Conservation (phyloP, 83 land plant species). For the Diphasiastrum complanatum region DNA sequence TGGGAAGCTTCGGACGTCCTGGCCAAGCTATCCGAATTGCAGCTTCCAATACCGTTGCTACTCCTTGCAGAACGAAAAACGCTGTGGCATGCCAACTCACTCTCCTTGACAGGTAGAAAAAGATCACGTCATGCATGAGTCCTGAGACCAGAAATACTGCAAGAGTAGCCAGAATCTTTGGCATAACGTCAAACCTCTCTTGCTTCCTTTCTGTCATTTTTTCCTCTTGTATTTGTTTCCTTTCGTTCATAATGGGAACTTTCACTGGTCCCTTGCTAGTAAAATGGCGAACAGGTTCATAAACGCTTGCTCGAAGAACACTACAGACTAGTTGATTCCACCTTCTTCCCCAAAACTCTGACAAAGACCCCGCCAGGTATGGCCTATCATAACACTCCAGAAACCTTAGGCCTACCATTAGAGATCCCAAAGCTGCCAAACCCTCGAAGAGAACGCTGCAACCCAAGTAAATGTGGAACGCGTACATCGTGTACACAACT, state of each 20-base stretch:
- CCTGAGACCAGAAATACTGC: conserved; percentile 49
- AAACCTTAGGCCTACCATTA: background rate
- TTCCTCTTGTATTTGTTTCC: too few relatives aligned
- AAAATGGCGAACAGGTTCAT: too few relatives aligned
- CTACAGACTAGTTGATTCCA: too few relatives aligned
- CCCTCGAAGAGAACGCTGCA: conserved; percentile 10
- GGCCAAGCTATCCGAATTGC: too few relatives aligned
- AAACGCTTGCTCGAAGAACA: too few relatives aligned
- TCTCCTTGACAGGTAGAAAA: conserved; percentile 25
- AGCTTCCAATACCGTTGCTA: conserved; percentile 26
- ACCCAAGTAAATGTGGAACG: background rate
- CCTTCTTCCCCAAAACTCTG: background rate
- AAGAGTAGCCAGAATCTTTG: conserved; percentile 12
- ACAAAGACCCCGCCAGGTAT: background rate
- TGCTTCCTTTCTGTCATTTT: too few relatives aligned
- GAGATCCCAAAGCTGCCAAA: conserved; percentile 9
- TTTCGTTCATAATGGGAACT: too few relatives aligned
- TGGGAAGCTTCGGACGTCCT: conserved; percentile 11
- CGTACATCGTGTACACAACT: background rate
- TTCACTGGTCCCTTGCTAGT: too few relatives aligned
- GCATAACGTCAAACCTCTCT: too few relatives aligned
- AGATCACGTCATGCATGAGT: conserved; percentile 53
- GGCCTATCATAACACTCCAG: conserved; percentile 7
- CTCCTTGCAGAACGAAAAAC: conserved; percentile 56
- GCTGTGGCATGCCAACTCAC: conserved; percentile 33